Evolutionary conservation across 176 grass and related monocot species (phyloP).

Genomic region (Avena sativa): DNA sequence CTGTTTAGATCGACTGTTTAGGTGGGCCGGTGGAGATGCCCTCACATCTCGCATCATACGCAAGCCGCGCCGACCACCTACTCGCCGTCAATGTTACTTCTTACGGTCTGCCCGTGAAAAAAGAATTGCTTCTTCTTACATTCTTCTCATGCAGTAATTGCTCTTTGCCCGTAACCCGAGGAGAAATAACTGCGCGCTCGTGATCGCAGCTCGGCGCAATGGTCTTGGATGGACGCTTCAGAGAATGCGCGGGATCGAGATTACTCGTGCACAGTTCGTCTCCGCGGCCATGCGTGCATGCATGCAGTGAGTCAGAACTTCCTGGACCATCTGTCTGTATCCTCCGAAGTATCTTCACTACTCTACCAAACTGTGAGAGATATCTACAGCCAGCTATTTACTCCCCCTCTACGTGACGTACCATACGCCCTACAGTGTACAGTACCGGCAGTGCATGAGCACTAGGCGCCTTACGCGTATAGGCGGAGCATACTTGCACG

Average conservation of each 20-base stretch:
- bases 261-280: not conserved
- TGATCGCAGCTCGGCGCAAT: too few species aligned
- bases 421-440: not conserved
- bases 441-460: too few species aligned
- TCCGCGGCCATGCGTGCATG: not conserved
- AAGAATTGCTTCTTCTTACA: not conserved
- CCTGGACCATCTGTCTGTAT: not conserved
- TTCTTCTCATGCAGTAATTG: not conserved
- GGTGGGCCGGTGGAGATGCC: too few species aligned
- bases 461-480: too few species aligned
- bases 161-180: not conserved
- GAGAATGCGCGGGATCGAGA: not conserved
- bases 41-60: too few species aligned
- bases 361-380: too few species aligned
- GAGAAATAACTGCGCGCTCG: too few species aligned
- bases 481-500: too few species aligned
- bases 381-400: too few species aligned
- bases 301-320: not conserved
- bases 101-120: not conserved
- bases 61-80: not conserved
- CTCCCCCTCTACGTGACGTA: too few species aligned
- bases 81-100: constrained; percentile 28
- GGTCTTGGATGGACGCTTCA: not conserved
- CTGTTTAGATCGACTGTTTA: too few species aligned
- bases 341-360: too few species aligned